Percentiles rank a stretch among this genome's conserved stretches.
phyloP scores from a whole-genome alignment of 768 basidiomycete genomes.

The Pisolithus orientalis region DNA sequence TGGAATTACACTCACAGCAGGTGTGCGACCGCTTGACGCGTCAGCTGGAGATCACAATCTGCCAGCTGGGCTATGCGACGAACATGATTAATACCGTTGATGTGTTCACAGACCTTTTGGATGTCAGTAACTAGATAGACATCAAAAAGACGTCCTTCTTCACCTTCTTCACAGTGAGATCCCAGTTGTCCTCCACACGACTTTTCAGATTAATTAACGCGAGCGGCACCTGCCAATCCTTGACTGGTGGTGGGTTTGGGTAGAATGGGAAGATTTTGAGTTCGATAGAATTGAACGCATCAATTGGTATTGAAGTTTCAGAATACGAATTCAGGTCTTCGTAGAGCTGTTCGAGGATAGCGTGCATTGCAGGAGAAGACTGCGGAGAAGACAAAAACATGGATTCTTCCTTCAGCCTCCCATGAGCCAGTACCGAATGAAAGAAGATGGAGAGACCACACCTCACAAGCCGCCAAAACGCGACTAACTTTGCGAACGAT shows the following conservation, averaged over 20 bases:
- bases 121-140: constrained; percentile 1
- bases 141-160: not conserved
- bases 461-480: constrained; percentile 85
- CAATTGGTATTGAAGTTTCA: constrained; percentile 88
- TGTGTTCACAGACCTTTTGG: constrained; percentile 65
- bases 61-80: constrained; percentile 87
- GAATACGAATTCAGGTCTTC: constrained; percentile 97
- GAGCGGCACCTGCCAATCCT: constrained; percentile 94
- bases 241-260: constrained; percentile 84
- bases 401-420: constrained; percentile 67
- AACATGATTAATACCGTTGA: constrained; percentile 91
- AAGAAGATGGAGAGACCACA: constrained; percentile 30
- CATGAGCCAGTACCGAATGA: not conserved
- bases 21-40: constrained; percentile 85
- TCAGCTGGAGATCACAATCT: constrained; percentile 77
- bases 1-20: constrained; percentile 56
- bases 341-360: constrained; percentile 92
- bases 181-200: constrained; percentile 89
- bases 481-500: constrained; percentile 92
- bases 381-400: constrained; percentile 73
- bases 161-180: constrained; percentile 88
- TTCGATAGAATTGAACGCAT: constrained; percentile 91
- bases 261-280: constrained; percentile 96
- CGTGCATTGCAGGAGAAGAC: constrained; percentile 61
- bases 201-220: constrained; percentile 79